Evolutionary conservation across 345 rosid species (phyloP), one percentile per base, ranked within the genome.

Genomic region (Draba incana): DNA sequence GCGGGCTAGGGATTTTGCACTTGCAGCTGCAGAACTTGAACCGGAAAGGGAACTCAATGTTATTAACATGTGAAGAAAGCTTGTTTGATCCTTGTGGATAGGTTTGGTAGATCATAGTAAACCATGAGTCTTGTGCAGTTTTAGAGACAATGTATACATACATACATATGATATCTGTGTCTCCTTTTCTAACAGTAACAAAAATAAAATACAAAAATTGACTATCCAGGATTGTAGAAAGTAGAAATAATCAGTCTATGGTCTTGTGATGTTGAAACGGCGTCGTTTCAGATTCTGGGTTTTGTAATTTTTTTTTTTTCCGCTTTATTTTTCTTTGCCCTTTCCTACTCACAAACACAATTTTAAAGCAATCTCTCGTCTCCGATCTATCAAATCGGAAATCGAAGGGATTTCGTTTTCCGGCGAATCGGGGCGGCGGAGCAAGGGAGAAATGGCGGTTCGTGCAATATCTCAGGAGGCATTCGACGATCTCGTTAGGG

Each of bases 401-500:
- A 13, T 14, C 62, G 61, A 43, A 25, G 51, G 31, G 39, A 30
- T 9, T 39, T 37, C 5, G 20, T 31, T 5, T 12, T 33, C 64
- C 39, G 49, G 24, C 56, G 59, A 69, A 38, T 64, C 43, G 42
- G 0, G 31, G 72, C 74, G 24, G 86, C 83, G 92, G 89, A 75
- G 41, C 84, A 16, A 61, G 84, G 4, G 75, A 85, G 35, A 79
- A 79, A 79, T 75, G 78, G 79, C 60, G 49, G 77, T 42, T 9
- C 89, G 92, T 13, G 27, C 84, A 33, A 91, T 94, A 78, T 94
- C 96, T 33, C 95, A 91, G 77, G 95, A 85, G 42, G 96, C 97
- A 2, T 91, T 89, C 77, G 88, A 94, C 58, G 95, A 89, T 62
- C 77, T 91, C 25, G 96, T 89, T 14, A 86, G 78, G 54, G 99